A percentile compares a stretch with the other conserved stretches of the same genome.
phyloP scores from a whole-genome alignment of 768 basidiomycete genomes.

The Psilocybe cyanescens region DNA sequence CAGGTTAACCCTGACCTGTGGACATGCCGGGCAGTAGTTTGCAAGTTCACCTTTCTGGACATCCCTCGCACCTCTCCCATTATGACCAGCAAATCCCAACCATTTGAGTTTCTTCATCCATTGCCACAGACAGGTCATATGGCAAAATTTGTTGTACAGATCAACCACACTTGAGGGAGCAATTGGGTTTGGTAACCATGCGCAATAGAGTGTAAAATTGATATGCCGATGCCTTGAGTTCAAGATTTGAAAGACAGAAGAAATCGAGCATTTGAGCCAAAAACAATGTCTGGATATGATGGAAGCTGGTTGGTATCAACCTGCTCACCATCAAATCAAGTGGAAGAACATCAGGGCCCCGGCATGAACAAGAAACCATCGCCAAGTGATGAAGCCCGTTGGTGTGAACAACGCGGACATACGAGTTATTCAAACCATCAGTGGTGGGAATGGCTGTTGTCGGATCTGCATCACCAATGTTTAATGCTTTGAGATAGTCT shows the following conservation, averaged over 20 bases:
- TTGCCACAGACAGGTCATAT: constrained; percentile 17
- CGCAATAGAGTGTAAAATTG: constrained; percentile 18
- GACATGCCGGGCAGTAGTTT: constrained; percentile 29
- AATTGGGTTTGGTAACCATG: constrained; percentile 1
- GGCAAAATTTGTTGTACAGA: constrained; percentile 15
- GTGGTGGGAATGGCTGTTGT: background rate
- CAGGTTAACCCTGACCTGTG: constrained; percentile 28
- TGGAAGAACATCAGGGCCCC: background rate
- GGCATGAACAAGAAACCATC: constrained; percentile 15
- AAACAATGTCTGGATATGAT: constrained; percentile 14
- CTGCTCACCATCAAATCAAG: constrained; percentile 4
- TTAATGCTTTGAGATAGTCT: background rate
- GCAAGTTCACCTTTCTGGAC: constrained; percentile 2
- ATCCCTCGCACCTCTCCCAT: background rate
- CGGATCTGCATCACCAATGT: too few species aligned
- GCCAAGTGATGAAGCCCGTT: constrained; percentile 22
- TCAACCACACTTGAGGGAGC: constrained; percentile 3
- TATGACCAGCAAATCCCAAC: constrained; percentile 19
- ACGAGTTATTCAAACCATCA: background rate
- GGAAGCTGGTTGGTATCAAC: constrained; percentile 14
- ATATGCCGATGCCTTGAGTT: constrained; percentile 20
- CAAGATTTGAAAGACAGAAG: constrained; percentile 13
- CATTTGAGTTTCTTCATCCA: constrained; percentile 19
- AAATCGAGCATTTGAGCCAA: constrained; percentile 11
- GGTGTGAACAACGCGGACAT: constrained; percentile 17